phyloP scores from a whole-genome alignment of 352 stramenopile genomes.

The Hyaloperonospora brassicae region DNA sequence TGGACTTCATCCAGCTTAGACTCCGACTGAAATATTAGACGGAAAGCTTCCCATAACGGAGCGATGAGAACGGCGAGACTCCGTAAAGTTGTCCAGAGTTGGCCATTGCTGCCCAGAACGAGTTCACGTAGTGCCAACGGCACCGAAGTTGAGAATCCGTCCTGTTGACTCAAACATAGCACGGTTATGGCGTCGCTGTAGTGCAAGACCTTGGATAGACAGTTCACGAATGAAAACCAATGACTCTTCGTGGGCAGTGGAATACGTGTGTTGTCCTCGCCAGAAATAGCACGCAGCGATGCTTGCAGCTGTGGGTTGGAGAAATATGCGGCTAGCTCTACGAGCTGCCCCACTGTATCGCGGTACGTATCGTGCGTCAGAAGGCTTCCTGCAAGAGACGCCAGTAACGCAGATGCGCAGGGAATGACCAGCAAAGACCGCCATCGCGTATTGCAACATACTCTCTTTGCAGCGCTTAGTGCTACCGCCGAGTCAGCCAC shows the following conservation, averaged over 20 bases:
- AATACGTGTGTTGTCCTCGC: slow-evolving; percentile 35
- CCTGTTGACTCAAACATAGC: slow-evolving; percentile 33
- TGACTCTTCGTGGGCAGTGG: slow-evolving; percentile 47
- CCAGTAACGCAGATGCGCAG: slow-evolving; percentile 50
- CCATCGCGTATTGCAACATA: slow-evolving; percentile 33
- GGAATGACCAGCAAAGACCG: slow-evolving; percentile 55
- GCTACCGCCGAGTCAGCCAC: slow-evolving; percentile 58
- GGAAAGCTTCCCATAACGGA: slow-evolving; percentile 58
- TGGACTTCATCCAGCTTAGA: slow-evolving; percentile 9
- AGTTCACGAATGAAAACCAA: slow-evolving; percentile 60
- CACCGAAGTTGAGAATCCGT: slow-evolving; percentile 6
- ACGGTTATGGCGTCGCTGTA: slow-evolving; percentile 49
- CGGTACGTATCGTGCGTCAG: slow-evolving; percentile 47
- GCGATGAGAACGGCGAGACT: slow-evolving; percentile 37
- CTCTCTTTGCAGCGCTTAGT: slow-evolving; percentile 45
- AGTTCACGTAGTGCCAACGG: slow-evolving; percentile 48
- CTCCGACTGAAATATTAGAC: slow-evolving; percentile 41
- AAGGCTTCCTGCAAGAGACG: slow-evolving; percentile 43
- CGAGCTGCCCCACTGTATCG: slow-evolving; percentile 41
- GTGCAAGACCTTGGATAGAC: slow-evolving; percentile 38
- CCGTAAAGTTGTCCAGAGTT: slow-evolving; percentile 38
- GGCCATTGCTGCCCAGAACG: slow-evolving; percentile 40
- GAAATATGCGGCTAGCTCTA: slow-evolving; percentile 61
- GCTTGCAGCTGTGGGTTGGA: slow-evolving; percentile 39
- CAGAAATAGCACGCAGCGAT: slow-evolving; percentile 30